phyloP scores from a whole-genome alignment of 768 basidiomycete species.

The Cystobasidium tubakii region DNA sequence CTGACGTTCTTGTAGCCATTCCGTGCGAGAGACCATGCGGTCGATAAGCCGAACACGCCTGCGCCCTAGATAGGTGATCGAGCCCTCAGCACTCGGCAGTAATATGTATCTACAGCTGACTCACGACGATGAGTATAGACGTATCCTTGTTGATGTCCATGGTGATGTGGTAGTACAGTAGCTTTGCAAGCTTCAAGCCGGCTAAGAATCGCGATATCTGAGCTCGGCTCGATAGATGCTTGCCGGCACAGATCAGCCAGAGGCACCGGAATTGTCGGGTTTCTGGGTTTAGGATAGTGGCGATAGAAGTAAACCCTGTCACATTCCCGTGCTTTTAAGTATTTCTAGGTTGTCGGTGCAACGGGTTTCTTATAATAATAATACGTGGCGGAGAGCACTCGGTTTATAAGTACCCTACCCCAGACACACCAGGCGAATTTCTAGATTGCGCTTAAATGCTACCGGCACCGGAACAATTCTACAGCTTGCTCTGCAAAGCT shows the following conservation, averaged over 20 bases:
- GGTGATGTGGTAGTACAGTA: neutral
- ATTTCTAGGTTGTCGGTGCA: no score
- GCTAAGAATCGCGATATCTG: no score
- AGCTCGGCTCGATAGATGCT: no score
- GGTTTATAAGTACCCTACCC: no score
- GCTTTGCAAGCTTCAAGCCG: neutral
- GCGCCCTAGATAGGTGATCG: slow-evolving; percentile 16
- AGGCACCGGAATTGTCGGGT: neutral
- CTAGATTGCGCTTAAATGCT: no score
- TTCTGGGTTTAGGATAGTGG: neutral
- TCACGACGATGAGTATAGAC: slow-evolving; percentile 16
- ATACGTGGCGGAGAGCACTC: no score
- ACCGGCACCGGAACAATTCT: no score
- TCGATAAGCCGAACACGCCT: slow-evolving; percentile 36
- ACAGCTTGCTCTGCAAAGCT: neutral
- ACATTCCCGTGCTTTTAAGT: no score
- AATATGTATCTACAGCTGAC: neutral
- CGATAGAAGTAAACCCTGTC: neutral
- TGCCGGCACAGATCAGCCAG: neutral
- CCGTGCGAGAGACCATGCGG: slow-evolving; percentile 32
- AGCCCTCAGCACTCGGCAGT: neutral
- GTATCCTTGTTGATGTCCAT: neutral
- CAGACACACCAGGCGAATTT: no score
- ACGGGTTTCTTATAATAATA: no score
- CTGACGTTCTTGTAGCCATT: slow-evolving; percentile 56